These are phyloP conservation scores for Sequoiadendron giganteum DNA, from an alignment of 75 land plant genomes.

Conservation along the genomic window DNA sequence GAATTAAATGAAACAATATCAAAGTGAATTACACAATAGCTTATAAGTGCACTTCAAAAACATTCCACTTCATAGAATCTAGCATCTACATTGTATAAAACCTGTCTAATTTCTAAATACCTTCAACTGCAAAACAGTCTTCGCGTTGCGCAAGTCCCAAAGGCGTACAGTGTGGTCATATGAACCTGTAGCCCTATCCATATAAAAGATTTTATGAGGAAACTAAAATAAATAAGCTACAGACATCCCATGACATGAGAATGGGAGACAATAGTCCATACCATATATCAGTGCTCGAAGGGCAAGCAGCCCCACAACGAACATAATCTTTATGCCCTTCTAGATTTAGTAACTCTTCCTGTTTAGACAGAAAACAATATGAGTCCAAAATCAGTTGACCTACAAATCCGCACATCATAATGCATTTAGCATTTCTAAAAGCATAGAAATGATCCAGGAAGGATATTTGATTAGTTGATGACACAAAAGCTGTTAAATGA, in stretches of 20 bases:
- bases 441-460: neutral
- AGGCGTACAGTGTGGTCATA: slow-evolving; percentile 84
- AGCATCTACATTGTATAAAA: neutral
- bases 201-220: slow-evolving; percentile 4
- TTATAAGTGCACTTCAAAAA: neutral
- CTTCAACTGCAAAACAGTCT: slow-evolving; percentile 32
- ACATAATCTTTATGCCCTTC: slow-evolving; percentile 88
- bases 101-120: neutral
- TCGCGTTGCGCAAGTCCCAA: slow-evolving; percentile 75
- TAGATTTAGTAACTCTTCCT: slow-evolving; percentile 33
- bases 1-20: neutral
- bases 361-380: neutral
- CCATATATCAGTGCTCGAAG: slow-evolving; percentile 53
- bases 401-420: neutral
- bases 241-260: neutral
- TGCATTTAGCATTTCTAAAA: neutral
- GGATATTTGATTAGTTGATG: neutral
- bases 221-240: neutral
- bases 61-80: neutral
- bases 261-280: slow-evolving; percentile 11
- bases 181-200: slow-evolving; percentile 70
- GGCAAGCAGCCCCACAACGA: slow-evolving; percentile 65
- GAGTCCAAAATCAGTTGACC: neutral
- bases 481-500: neutral
- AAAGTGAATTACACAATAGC: neutral